Evolutionary conservation across 805 yeast genomes (phyloP).

Genomic region (Kodamaea kakaduensis): DNA sequence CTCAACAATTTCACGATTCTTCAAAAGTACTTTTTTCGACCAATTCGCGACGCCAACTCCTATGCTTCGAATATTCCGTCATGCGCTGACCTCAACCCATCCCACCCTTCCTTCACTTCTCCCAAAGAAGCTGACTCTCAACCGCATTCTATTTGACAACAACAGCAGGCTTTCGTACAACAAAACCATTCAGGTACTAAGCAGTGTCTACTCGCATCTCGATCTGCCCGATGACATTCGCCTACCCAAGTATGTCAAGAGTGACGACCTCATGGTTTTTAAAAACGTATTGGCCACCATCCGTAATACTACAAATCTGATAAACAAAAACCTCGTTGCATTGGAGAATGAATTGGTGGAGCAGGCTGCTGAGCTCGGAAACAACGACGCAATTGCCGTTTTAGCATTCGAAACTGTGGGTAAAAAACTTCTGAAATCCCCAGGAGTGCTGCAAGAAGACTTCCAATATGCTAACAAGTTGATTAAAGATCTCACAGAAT

Average conservation of each 20-base stretch:
- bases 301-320: conserved; percentile 56
- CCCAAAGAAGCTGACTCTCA: conserved; percentile 56
- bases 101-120: conserved; percentile 34
- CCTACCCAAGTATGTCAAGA: conserved; percentile 46
- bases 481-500: conserved; percentile 51
- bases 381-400: conserved; percentile 73
- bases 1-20: no score
- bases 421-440: conserved; percentile 22
- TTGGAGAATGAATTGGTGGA: conserved; percentile 76
- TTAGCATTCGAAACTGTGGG: conserved; percentile 62
- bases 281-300: conserved; percentile 63
- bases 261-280: conserved; percentile 62
- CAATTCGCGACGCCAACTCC: no score
- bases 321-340: conserved; percentile 51
- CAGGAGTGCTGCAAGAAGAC: conserved; percentile 46
- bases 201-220: conserved; percentile 46
- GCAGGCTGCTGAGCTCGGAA: conserved; percentile 78
- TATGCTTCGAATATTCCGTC: no score
- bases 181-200: conserved; percentile 52
- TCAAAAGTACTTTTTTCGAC: no score
- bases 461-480: conserved; percentile 58
- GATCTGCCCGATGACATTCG: conserved; percentile 35
- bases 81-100: no score
- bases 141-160: conserved; percentile 60
- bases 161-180: conserved; percentile 54